phyloP scores from a whole-genome alignment of 1,284 basidiomycete species.

The Trichosporon sp. region DNA sequence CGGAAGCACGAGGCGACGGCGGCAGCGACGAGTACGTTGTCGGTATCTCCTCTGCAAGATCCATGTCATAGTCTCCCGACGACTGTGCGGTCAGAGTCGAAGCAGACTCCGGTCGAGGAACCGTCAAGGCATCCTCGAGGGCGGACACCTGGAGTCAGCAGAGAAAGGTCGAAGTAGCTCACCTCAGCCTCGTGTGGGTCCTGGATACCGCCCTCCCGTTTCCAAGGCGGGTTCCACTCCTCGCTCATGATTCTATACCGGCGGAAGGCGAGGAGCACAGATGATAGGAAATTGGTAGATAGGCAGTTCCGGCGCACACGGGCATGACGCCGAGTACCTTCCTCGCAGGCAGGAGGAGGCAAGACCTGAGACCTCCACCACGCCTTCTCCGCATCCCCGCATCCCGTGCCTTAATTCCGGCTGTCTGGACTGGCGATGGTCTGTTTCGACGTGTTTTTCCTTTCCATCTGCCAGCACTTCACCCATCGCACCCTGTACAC shows the following conservation, averaged over 20 bases:
- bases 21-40: constrained; percentile 45
- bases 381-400: not conserved
- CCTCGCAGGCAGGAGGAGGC: not conserved
- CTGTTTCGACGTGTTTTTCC: not conserved
- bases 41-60: not conserved
- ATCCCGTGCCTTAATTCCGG: not conserved
- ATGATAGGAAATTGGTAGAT: not conserved
- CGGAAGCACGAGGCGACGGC: constrained; percentile 30
- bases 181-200: constrained; percentile 11
- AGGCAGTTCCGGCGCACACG: not conserved
- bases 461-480: not conserved
- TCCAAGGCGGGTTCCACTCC: not conserved
- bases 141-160: constrained; percentile 2
- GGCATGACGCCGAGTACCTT: not conserved
- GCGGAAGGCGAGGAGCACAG: not conserved
- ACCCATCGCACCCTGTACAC: not conserved
- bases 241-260: not conserved
- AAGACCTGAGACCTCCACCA: not conserved
- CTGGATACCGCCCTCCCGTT: not conserved
- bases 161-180: not conserved
- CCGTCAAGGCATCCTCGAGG: constrained; percentile 5
- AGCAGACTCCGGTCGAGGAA: not conserved
- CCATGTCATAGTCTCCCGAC: not conserved
- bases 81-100: constrained; percentile 2
- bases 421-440: not conserved